These are phyloP conservation scores for Solanum tarapatanum DNA, from an alignment of 257 asterid species.

Conservation along the genomic window DNA sequence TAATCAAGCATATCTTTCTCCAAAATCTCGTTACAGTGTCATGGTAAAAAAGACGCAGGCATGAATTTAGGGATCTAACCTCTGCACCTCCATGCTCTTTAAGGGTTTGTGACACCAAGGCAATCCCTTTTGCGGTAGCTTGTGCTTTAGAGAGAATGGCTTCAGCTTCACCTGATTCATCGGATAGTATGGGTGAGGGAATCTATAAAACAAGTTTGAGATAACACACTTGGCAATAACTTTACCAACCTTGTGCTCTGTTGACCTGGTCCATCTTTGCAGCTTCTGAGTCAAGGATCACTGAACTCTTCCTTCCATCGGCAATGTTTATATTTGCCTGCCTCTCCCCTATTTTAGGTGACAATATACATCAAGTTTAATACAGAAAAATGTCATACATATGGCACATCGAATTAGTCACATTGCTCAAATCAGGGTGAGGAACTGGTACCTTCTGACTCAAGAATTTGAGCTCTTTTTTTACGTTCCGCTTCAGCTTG, in stretches of 20 bases:
- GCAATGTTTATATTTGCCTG: constrained; percentile 3
- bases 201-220: not conserved
- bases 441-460: not conserved
- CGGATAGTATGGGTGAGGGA: not conserved
- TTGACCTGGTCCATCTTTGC: constrained; percentile 8
- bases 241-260: constrained; percentile 11
- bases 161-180: constrained; percentile 75
- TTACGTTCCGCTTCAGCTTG: constrained; percentile 1
- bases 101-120: constrained; percentile 51
- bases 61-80: constrained; percentile 27
- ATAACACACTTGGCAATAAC: not conserved
- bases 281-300: constrained; percentile 8
- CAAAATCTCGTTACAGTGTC: not conserved
- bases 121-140: constrained; percentile 81
- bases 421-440: not conserved
- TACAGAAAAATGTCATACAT: not conserved
- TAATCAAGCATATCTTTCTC: not conserved
- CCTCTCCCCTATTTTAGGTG: constrained; percentile 1
- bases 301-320: not conserved
- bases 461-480: constrained; percentile 2
- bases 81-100: constrained; percentile 55
- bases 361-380: not conserved
- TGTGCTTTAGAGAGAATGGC: constrained; percentile 74
- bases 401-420: not conserved
- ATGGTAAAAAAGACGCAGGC: not conserved